Conservation (phyloP, 805 yeast genomes). For the Wickerhamiella sergipiensis region DNA sequence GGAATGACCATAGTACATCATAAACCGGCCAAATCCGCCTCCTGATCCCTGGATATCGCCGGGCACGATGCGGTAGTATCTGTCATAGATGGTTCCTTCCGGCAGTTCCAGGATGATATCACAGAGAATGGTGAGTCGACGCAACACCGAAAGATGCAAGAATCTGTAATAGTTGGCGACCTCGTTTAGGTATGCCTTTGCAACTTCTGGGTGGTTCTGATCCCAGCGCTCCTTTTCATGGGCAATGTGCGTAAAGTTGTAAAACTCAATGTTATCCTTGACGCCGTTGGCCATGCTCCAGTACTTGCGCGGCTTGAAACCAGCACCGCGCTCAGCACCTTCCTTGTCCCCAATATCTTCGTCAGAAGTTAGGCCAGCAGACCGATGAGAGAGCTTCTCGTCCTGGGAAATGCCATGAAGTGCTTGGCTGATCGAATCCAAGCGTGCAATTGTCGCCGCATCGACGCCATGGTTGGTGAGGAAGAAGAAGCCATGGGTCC, state of each 20-base stretch:
- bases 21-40: conserved; percentile 29
- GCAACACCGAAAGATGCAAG: conserved; percentile 29
- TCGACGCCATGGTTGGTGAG: conserved; percentile 31
- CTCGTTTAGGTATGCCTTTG: conserved; percentile 28
- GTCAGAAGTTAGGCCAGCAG: conserved; percentile 28
- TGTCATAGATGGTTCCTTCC: conserved; percentile 31
- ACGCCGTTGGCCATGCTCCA: conserved; percentile 35
- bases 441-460: conserved; percentile 23
- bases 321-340: conserved; percentile 36
- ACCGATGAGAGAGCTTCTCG: conserved; percentile 27
- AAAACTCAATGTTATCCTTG: conserved; percentile 33
- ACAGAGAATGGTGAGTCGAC: conserved; percentile 28
- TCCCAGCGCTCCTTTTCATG: conserved; percentile 24
- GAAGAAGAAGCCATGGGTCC: conserved; percentile 33
- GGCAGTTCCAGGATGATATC: conserved; percentile 35
- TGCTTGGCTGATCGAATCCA: conserved; percentile 31
- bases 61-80: conserved; percentile 25
- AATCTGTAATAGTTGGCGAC: conserved; percentile 28
- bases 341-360: conserved; percentile 21
- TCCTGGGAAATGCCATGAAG: conserved; percentile 30
- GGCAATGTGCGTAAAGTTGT: conserved; percentile 30
- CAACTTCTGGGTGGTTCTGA: conserved; percentile 30
- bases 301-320: conserved; percentile 36
- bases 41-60: conserved; percentile 27
- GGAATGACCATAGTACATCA: conserved; percentile 27